phyloP scores from a whole-genome alignment of 768 basidiomycete species.

The Tulasnella sp. region DNA sequence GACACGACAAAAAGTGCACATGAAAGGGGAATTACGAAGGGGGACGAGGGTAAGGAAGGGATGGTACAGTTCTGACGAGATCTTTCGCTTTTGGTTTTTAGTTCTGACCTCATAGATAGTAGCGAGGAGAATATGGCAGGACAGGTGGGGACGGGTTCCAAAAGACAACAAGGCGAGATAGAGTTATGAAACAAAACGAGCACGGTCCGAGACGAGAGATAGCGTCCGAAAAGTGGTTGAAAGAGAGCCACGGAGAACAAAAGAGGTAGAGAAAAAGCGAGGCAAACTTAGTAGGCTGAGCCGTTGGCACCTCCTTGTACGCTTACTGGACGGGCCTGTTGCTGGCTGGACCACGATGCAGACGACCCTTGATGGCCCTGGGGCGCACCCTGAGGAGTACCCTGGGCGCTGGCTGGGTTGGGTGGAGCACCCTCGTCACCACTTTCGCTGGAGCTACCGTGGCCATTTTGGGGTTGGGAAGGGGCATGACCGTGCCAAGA shows the following conservation, averaged over 20 bases:
- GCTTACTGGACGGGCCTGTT: background rate
- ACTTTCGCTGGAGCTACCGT: constrained; percentile 3
- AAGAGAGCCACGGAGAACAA: background rate
- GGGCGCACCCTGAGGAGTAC: background rate
- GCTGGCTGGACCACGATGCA: background rate
- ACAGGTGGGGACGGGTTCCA: background rate
- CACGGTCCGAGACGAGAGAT: background rate
- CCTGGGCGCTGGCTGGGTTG: background rate
- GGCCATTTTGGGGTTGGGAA: constrained; percentile 9
- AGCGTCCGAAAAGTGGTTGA: background rate
- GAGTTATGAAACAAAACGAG: background rate
- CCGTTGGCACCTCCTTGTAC: background rate
- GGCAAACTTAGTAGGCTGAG: background rate
- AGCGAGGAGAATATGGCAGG: background rate
- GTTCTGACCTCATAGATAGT: background rate
- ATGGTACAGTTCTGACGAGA: background rate
- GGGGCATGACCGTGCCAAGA: background rate
- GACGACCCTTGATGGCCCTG: background rate
- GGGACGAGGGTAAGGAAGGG: background rate
- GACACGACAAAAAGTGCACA: no score
- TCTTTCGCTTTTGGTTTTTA: background rate
- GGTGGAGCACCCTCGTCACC: background rate
- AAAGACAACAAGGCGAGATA: background rate
- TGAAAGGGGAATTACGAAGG: no score
- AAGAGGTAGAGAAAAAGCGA: background rate